Evolutionary conservation across 1,284 basidiomycete species (phyloP), one percentile per base, ranked within the genome.

Genomic region (Ganoderma meredithae): DNA sequence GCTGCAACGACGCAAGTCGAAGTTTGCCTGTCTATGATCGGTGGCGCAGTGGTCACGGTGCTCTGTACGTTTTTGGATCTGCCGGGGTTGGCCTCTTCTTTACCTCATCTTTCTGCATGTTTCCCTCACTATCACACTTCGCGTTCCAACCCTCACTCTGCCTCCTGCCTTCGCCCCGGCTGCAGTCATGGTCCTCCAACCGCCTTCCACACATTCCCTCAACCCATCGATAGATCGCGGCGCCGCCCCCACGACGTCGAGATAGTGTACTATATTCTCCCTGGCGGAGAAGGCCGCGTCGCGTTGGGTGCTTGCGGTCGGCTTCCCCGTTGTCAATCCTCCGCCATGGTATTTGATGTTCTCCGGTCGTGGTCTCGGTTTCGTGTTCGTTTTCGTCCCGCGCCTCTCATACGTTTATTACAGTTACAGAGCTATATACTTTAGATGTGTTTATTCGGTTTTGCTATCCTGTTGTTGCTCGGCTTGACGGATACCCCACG

Each of bases 1-100:
- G 75, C 82, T 95, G 65, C 84, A 88, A 78, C 87, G 87, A 80
- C 90, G 92, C 71, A 95, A 94, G 82, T 94, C 93, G 71, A 95
- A 95, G 81, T 95, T 94, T 78, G 90, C 90, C 60, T 94, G 92
- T 79, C 85, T 94, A 62, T 74, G 70, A 72, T 67, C 67, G 65
- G 43, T 47, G 63, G 13, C 59, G 52, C 56, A 44, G 31, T 60
- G 49, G 36, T 36, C 36, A 36, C 36, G 36, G 27, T 47, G 39
- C 49, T 49, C 17, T 62, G 55, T 55, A 58, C 60, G 52, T 59
- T 47, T 47, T 66, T 47, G 19, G 36, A 19, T 31, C 58, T 41
- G 65, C 39, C 47, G 43, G 39, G 44, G 55, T 60, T 36, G 43
- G 64, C 49, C n/a, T 49, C 52, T 31, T 31, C 53, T 55, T 27